phyloP scores from a whole-genome alignment of 2,329 filamentous ascomycete genomes.

The Arachnomyces sp. region DNA sequence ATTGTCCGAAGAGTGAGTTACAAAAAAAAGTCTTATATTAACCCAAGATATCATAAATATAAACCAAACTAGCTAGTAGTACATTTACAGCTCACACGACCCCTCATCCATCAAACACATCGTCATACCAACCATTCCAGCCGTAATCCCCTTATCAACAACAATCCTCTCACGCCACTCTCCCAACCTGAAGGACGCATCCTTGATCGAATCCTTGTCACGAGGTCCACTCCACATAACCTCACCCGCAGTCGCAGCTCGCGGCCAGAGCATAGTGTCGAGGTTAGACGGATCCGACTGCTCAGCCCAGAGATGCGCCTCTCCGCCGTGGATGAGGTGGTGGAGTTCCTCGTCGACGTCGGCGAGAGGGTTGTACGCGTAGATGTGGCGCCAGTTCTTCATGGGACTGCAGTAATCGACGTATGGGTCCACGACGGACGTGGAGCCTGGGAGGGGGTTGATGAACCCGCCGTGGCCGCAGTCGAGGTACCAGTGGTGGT shows the following conservation, averaged over 20 bases:
- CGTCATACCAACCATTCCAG: conserved; percentile 61
- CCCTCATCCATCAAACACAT: conserved; percentile 48
- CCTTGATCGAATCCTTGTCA: conserved; percentile 36
- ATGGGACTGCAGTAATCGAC: conserved; percentile 45
- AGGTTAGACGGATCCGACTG: conserved; percentile 66
- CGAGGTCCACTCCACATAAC: conserved; percentile 66
- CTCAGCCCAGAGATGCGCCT: conserved; percentile 75
- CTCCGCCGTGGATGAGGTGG: conserved; percentile 68
- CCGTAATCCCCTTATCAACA: conserved; percentile 57
- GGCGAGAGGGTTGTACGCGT: conserved; percentile 65
- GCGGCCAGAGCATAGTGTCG: conserved; percentile 70
- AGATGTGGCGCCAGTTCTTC: conserved; percentile 75
- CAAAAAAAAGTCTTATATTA: too few species aligned
- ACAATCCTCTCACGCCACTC: conserved; percentile 66
- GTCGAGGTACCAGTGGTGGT: conserved; percentile 25
- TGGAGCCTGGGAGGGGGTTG: conserved; percentile 19
- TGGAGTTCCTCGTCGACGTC: conserved; percentile 54
- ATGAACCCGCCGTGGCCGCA: conserved; percentile 27
- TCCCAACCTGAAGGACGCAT: conserved; percentile 57
- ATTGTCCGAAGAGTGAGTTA: too few species aligned
- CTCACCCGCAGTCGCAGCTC: conserved; percentile 65
- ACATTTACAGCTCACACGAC: conserved; percentile 12
- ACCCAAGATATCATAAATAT: too few species aligned
- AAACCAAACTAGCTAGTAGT: conserved; percentile 9
- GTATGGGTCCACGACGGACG: conserved; percentile 8